Conservation (phyloP, 2,329 filamentous ascomycete genomes). For the Colletotrichum costaricense region DNA sequence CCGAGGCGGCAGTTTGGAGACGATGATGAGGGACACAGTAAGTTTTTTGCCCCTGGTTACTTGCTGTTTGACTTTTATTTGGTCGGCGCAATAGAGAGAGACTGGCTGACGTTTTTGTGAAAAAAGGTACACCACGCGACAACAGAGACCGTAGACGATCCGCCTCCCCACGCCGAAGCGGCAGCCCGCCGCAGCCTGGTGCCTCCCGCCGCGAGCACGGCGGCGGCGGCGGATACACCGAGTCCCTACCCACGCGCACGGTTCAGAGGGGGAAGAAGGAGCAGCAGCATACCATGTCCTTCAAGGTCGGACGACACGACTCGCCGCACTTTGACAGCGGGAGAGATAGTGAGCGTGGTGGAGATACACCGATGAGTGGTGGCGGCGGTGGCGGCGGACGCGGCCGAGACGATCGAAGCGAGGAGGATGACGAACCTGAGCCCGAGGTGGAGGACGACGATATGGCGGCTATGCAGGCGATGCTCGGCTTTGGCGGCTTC, state of each 20-base stretch:
- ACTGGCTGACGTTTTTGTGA: background rate
- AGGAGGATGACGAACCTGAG: constrained; percentile 52
- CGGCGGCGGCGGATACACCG: constrained; percentile 26
- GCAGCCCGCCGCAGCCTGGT: constrained; percentile 37
- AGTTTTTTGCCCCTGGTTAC: background rate
- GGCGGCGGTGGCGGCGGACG: constrained; percentile 17
- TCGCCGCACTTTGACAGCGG: constrained; percentile 39
- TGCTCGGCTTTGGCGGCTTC: constrained; percentile 93
- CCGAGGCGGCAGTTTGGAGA: constrained; percentile 36
- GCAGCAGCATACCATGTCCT: constrained; percentile 45
- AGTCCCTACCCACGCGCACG: constrained; percentile 47
- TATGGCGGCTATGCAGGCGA: constrained; percentile 78
- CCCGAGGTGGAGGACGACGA: constrained; percentile 72
- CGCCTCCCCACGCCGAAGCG: constrained; percentile 46
- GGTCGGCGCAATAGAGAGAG: background rate
- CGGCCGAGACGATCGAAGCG: constrained; percentile 20
- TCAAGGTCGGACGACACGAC: constrained; percentile 48
- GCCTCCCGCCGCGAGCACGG: constrained; percentile 23
- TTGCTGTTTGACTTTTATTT: background rate
- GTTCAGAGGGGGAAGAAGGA: constrained; percentile 38
- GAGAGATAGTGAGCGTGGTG: constrained; percentile 37
- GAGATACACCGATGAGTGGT: constrained; percentile 30
- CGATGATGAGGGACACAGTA: constrained; percentile 37
- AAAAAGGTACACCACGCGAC: constrained; percentile 29
- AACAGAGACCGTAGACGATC: constrained; percentile 47